phyloP scores from a whole-genome alignment of 2,329 filamentous ascomycete species.

The Penicillium sp. region DNA sequence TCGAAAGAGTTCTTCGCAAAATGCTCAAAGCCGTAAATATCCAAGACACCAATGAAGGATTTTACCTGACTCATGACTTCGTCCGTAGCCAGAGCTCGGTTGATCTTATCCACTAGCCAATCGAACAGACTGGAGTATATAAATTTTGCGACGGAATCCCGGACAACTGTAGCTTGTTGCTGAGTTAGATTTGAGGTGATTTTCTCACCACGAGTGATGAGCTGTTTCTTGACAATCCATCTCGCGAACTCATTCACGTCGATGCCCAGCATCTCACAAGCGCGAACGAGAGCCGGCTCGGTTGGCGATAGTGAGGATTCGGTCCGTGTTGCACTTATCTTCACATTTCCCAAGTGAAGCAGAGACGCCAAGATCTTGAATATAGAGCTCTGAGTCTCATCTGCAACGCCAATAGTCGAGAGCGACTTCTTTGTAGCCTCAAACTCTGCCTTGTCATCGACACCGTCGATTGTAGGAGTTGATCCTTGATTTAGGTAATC shows the following conservation, averaged over 20 bases:
- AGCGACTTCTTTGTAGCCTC: conserved; percentile 81
- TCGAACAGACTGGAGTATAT: conserved; percentile 98
- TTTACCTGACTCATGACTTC: conserved; percentile 76
- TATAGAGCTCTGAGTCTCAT: conserved; percentile 72
- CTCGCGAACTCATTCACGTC: conserved; percentile 82
- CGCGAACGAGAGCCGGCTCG: conserved; percentile 77
- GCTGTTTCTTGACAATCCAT: conserved; percentile 99
- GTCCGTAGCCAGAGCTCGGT: conserved; percentile 81
- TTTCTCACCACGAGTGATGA: conserved; percentile 93
- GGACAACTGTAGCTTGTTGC: conserved; percentile 87
- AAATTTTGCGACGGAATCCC: conserved; percentile 97
- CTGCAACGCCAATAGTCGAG: conserved; percentile 77
- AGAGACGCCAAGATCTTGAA: conserved; percentile 88
- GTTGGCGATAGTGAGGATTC: conserved; percentile 78
- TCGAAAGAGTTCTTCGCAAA: conserved; percentile 99
- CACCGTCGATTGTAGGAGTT: conserved; percentile 83
- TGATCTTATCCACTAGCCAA: conserved; percentile 98
- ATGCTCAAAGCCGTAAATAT: conserved; percentile 99
- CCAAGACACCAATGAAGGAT: conserved; percentile 94
- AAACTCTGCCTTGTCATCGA: conserved; percentile 94
- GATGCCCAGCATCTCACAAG: conserved; percentile 82
- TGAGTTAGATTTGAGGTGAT: conserved; percentile 94
- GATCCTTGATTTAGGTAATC: conserved; percentile 96
- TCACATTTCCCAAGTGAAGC: conserved; percentile 92
- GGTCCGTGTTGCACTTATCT: conserved; percentile 84